Evolutionary conservation across 164 flowering plant genomes (phyloP), one percentile per base, ranked within the genome.

Genomic region (Vitis labrusca): DNA sequence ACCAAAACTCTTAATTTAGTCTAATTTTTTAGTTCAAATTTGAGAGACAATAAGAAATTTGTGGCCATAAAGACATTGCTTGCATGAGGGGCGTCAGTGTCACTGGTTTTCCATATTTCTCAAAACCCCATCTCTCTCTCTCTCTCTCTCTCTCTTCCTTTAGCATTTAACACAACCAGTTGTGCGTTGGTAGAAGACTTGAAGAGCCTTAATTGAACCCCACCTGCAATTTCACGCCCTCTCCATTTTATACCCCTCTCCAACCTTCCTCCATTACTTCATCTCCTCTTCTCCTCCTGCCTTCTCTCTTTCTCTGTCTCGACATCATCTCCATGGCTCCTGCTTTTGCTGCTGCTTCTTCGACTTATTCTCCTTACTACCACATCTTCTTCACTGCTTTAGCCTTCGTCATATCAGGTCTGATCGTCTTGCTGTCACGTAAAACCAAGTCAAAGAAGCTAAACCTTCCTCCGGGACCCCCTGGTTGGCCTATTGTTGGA

Each of bases 401-500:
- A 1, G 80, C 81, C n/a, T 71, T 88, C 48, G 1, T 79, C 44
- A 2, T 84, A 8, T 82, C 87, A 1, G 52, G 59, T 23, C 14
- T 89, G 1, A 49, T 85, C 17, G 65, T 83, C 76, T 17, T 83
- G 10, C 19, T 79, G 16, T 16, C 81, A 14, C 76, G 71, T 1
- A 81, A 67, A 53, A 8, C 66, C 27, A 76, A 69, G 8, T 67
- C 82, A 3, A 83, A 81, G 59, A 59, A 78, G 5, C 71, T 65
- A 32, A 83, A 81, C 27, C 92, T 92, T 7, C 98, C 97, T 12
- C 97, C 98, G 0, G 97, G 97, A 0, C 98, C 98, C 0, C 91
- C 90, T 0, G 93, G 97, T 0, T 89, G 91, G 91, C 98, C 99
- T 0, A 61, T 94, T 0, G 96, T 92, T 2, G 99, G 99, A 5